Evolutionary conservation across 2,329 filamentous ascomycete genomes (phyloP).

Genomic region (Atkinsonella texensis): DNA sequence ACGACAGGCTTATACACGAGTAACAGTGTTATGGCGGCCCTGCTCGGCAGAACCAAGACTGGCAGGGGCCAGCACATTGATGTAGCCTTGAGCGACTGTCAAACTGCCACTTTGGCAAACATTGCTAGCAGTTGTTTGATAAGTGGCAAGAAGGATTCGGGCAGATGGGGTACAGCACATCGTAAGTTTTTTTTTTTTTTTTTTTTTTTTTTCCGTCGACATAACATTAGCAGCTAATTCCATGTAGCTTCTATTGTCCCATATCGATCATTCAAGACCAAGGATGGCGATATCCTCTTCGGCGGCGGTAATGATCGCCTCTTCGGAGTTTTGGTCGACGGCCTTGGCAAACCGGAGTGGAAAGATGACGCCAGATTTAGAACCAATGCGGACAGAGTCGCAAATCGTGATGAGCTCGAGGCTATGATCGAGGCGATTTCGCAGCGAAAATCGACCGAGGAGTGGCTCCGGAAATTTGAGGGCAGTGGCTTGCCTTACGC

Average conservation of each 20-base stretch:
- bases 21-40: slow-evolving; percentile 88
- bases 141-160: slow-evolving; percentile 74
- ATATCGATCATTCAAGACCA: slow-evolving; percentile 72
- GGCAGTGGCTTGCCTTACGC: slow-evolving; percentile 88
- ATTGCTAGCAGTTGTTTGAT: slow-evolving; percentile 87
- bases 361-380: slow-evolving; percentile 45
- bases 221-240: not conserved
- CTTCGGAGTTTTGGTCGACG: slow-evolving; percentile 52
- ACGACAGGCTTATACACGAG: slow-evolving; percentile 92
- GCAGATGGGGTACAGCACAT: slow-evolving; percentile 93
- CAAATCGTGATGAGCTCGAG: slow-evolving; percentile 68
- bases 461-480: slow-evolving; percentile 81
- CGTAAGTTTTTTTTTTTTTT: slow-evolving; percentile 38
- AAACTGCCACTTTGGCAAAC: slow-evolving; percentile 89
- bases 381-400: slow-evolving; percentile 51
- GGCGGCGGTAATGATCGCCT: slow-evolving; percentile 63
- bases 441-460: slow-evolving; percentile 62
- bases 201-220: not conserved
- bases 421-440: slow-evolving; percentile 66
- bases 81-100: slow-evolving; percentile 81
- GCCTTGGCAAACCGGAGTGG: slow-evolving; percentile 46
- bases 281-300: slow-evolving; percentile 57
- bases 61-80: slow-evolving; percentile 87
- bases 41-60: slow-evolving; percentile 62
- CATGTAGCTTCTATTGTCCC: slow-evolving; percentile 85